phyloP scores from a whole-genome alignment of 2,329 filamentous ascomycete genomes.

The Colletotrichum orbiculare region DNA sequence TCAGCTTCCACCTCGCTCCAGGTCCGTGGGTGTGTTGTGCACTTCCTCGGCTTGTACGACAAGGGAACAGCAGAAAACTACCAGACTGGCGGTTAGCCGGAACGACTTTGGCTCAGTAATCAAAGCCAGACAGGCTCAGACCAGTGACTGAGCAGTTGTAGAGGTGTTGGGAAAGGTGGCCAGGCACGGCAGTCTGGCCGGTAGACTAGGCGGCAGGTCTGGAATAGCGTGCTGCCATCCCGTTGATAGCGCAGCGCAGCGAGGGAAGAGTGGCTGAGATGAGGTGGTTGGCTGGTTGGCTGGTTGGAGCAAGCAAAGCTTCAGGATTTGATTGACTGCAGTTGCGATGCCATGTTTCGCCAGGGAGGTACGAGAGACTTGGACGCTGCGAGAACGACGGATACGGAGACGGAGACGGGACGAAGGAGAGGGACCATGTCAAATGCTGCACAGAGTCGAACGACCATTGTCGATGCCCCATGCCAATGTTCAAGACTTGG shows the following conservation, averaged over 20 bases:
- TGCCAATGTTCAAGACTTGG: too few species aligned
- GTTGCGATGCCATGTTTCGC: conserved; percentile 23
- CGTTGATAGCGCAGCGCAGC: conserved; percentile 27
- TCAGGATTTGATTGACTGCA: conserved; percentile 5
- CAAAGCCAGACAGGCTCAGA: too few species aligned
- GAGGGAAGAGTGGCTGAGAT: conserved; percentile 14
- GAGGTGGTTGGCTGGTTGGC: conserved; percentile 8
- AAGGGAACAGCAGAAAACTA: conserved; percentile 1
- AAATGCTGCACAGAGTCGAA: too few species aligned
- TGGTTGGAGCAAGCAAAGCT: conserved; percentile 24
- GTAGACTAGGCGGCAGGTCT: conserved; percentile 15
- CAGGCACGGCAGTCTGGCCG: conserved; percentile 14
- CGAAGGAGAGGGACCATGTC: too few species aligned
- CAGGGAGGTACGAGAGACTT: conserved; percentile 24
- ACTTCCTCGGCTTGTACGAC: conserved; percentile 4
- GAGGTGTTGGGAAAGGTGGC: not conserved
- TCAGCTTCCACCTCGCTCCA: too few species aligned
- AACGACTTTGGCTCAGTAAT: too few species aligned
- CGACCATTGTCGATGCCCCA: too few species aligned
- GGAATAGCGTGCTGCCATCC: conserved; percentile 30
- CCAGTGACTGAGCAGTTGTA: too few species aligned
- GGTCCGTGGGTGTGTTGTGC: conserved; percentile 5
- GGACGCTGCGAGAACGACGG: not conserved
- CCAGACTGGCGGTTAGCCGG: too few species aligned
- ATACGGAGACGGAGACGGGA: not conserved